These are phyloP conservation scores for Hericium rajendrae DNA, from an alignment of 768 basidiomycete genomes.

Conservation along the genomic window DNA sequence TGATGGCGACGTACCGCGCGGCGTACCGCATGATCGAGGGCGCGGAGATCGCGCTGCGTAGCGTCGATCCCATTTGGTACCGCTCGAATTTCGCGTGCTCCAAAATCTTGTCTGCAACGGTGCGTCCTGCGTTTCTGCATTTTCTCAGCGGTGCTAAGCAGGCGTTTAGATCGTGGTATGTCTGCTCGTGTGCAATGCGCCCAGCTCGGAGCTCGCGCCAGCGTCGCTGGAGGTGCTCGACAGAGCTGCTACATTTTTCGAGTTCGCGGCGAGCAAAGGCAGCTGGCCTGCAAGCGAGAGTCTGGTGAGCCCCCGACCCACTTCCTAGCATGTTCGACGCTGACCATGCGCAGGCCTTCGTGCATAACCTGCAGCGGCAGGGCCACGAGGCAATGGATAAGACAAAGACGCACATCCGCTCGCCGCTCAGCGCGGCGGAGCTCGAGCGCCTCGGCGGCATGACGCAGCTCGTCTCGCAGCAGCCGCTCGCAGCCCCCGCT, in stretches of 20 bases:
- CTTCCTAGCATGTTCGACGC: not conserved
- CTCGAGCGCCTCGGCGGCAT: slow-evolving; percentile 26
- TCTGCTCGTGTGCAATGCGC: slow-evolving; percentile 27
- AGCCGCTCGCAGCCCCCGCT: slow-evolving; percentile 1
- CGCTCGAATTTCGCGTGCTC: slow-evolving; percentile 55
- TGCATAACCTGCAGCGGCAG: slow-evolving; percentile 21
- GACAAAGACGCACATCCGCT: slow-evolving; percentile 4
- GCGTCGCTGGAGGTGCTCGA: slow-evolving; percentile 29
- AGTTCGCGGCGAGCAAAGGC: slow-evolving; percentile 17
- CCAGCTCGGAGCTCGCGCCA: slow-evolving; percentile 25
- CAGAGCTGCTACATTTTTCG: slow-evolving; percentile 21
- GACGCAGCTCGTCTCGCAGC: slow-evolving; percentile 9
- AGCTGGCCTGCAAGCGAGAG: slow-evolving; percentile 19
- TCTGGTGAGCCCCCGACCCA: not conserved
- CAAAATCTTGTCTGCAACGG: slow-evolving; percentile 52
- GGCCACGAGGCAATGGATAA: slow-evolving; percentile 22
- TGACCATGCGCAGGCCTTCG: slow-evolving; percentile 16
- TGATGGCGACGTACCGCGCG: slow-evolving; percentile 63
- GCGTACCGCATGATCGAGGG: slow-evolving; percentile 55
- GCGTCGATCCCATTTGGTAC: slow-evolving; percentile 29
- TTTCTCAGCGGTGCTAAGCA: not conserved
- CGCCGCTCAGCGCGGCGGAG: slow-evolving; percentile 14
- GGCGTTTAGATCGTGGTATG: slow-evolving; percentile 34
- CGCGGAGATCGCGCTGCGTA: slow-evolving; percentile 33
- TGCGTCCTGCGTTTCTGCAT: slow-evolving; percentile 25